Conservation (phyloP, 2,329 filamentous ascomycete genomes). For the Massarina eburnea region DNA sequence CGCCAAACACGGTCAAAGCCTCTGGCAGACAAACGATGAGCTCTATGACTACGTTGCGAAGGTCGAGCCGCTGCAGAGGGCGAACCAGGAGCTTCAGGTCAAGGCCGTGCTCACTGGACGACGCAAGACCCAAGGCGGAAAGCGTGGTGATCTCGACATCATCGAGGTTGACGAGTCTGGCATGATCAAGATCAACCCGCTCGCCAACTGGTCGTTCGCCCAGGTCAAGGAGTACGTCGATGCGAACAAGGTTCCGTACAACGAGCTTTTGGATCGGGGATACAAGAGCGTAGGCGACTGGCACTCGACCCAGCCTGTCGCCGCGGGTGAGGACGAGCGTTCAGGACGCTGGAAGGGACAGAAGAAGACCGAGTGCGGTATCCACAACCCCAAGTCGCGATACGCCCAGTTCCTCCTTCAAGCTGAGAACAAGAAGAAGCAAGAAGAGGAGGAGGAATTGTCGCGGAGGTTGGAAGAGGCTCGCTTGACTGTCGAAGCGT, state of each 20-base stretch:
- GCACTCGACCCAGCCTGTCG: slow-evolving; percentile 91
- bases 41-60: slow-evolving; percentile 97
- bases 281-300: slow-evolving; percentile 99
- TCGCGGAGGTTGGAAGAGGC: slow-evolving; percentile 32
- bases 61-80: slow-evolving; percentile 91
- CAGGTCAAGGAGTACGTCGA: slow-evolving; percentile 88
- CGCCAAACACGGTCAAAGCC: slow-evolving; percentile 73
- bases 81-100: slow-evolving; percentile 84
- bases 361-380: slow-evolving; percentile 94
- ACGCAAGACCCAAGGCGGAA: slow-evolving; percentile 86
- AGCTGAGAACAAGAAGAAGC: slow-evolving; percentile 71
- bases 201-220: slow-evolving; percentile 90
- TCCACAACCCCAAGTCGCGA: slow-evolving; percentile 95
- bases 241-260: slow-evolving; percentile 88
- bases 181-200: slow-evolving; percentile 94
- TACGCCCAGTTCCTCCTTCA: slow-evolving; percentile 84
- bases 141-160: slow-evolving; percentile 86
- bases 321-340: slow-evolving; percentile 90
- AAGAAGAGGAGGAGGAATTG: slow-evolving; percentile 48
- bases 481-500: slow-evolving; percentile 24
- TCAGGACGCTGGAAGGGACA: slow-evolving; percentile 97
- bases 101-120: slow-evolving; percentile 91
- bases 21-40: slow-evolving; percentile 85
- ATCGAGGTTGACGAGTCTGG: slow-evolving; percentile 90
- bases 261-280: slow-evolving; percentile 84